Evolutionary conservation across 2,329 filamentous ascomycete genomes (phyloP), one percentile per base, ranked within the genome.

Genomic region (Dendryphion nanum): DNA sequence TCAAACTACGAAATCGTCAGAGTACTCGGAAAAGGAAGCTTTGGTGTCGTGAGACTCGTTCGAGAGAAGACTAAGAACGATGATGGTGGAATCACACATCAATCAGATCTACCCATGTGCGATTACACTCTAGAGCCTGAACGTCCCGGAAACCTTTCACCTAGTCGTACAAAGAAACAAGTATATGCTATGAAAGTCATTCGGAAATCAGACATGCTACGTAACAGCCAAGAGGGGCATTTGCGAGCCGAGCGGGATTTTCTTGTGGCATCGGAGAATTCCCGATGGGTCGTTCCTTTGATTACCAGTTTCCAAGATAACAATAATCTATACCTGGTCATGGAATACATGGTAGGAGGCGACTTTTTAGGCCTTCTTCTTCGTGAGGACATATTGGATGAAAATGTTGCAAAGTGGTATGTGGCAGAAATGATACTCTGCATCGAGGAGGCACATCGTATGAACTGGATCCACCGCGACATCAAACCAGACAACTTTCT

Each of bases 171-270:
- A 4, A 50, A 48, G 4, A 77, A 74, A 35, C 77, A 85, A 40
- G 81, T 95, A 1, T 97, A 85, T 62, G 93, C 93, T 12, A 96
- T 97, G 91, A 97, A 97, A 62, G 86, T 95, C 20, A 97, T 97
- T 50, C 82, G 86, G 41, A 98, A 98, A 61, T 88, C 88, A 1
- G 83, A 89, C 39, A 97, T 96, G 90, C 75, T 97, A 38, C 81
- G 83, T 10, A 93, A 89, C 43, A 85, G 85, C 46, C 93, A 97
- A 68, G 91, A 97, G 66, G 91, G 88, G 0, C 93, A 97, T 67
- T 67, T 98, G 15, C 82, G 89, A 23, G 91, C 90, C 0, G 91
- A 98, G 61, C 75, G 91, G 48, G 93, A 97, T 55, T 94, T 97
- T 48, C 76, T 98, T 6, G 89, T 95, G 18, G 82, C 85, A 5